phyloP scores from a whole-genome alignment of 2,329 filamentous ascomycete species.

The Didymella pomorum region DNA sequence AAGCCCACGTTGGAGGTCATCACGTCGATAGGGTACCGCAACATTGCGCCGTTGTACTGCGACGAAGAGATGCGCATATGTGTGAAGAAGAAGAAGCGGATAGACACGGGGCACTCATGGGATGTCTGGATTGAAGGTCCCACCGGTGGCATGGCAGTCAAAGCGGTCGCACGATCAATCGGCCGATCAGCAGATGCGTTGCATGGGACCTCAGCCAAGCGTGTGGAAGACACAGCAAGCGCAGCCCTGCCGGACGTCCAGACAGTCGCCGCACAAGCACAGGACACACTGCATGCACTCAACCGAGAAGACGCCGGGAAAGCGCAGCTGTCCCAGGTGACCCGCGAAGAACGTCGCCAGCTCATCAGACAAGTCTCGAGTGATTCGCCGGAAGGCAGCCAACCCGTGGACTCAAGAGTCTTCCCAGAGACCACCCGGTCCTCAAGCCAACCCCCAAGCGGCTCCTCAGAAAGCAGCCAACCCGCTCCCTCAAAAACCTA shows the following conservation, averaged over 20 bases:
- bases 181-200: not conserved
- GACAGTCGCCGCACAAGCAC: slow-evolving; percentile 1
- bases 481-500: not conserved
- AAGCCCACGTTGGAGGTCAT: slow-evolving; percentile 51
- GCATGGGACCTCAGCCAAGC: not conserved
- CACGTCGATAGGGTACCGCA: slow-evolving; percentile 74
- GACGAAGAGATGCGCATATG: slow-evolving; percentile 75
- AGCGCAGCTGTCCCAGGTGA: not conserved
- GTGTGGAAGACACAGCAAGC: not conserved
- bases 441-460: not conserved
- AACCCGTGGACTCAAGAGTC: not conserved
- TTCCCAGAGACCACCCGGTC: too few species aligned
- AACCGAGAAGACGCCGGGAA: not conserved
- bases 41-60: slow-evolving; percentile 81
- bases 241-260: not conserved
- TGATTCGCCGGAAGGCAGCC: not conserved
- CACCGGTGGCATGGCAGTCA: slow-evolving; percentile 55
- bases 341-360: not conserved
- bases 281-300: not conserved
- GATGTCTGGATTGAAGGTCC: slow-evolving; percentile 54
- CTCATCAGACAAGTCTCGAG: not conserved
- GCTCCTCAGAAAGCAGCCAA: not conserved
- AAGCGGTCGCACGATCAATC: slow-evolving; percentile 45
- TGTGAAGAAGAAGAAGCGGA: slow-evolving; percentile 58
- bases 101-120: slow-evolving; percentile 33